These are phyloP conservation scores for Hyaloscypha hepaticicola DNA, from an alignment of 495 filamentous ascomycete genomes.

Conservation along the genomic window DNA sequence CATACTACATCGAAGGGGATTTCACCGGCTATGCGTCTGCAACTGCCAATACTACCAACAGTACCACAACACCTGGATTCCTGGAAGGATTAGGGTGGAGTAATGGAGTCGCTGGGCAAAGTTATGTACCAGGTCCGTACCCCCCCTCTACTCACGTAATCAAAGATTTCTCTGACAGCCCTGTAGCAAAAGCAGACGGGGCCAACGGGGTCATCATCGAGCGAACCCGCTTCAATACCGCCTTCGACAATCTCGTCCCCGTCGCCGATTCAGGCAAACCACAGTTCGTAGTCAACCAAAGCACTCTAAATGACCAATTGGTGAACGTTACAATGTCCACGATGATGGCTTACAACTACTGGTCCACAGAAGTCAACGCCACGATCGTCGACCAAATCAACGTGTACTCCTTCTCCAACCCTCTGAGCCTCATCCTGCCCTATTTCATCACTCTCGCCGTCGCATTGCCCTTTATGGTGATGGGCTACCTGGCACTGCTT, in stretches of 20 bases:
- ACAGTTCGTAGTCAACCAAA: slow-evolving; percentile 22
- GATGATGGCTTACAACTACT: slow-evolving; percentile 21
- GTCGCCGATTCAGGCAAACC: slow-evolving; percentile 6
- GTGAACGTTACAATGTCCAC: slow-evolving; percentile 30
- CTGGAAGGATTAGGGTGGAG: too few species aligned
- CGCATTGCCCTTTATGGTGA: slow-evolving; percentile 24
- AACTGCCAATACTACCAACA: too few species aligned
- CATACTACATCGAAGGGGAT: slow-evolving; percentile 17
- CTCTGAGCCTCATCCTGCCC: slow-evolving; percentile 26
- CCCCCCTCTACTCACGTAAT: too few species aligned
- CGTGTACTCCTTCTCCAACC: slow-evolving; percentile 29
- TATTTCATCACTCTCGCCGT: slow-evolving; percentile 27
- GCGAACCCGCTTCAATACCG: slow-evolving; percentile 17
- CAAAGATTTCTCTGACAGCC: background rate
- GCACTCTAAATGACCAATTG: slow-evolving; percentile 24
- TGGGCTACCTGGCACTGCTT: slow-evolving; percentile 25
- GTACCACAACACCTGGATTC: too few species aligned
- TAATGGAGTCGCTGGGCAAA: too few species aligned
- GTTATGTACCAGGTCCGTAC: too few species aligned
- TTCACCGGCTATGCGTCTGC: background rate
- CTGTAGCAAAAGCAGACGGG: background rate
- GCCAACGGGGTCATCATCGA: slow-evolving; percentile 21
- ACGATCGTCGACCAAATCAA: slow-evolving; percentile 14
- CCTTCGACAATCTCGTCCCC: slow-evolving; percentile 22
- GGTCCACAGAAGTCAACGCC: slow-evolving; percentile 16